Evolutionary conservation across 805 yeast species (phyloP).

Genomic region (Maudiozyma pseudohumilis): DNA sequence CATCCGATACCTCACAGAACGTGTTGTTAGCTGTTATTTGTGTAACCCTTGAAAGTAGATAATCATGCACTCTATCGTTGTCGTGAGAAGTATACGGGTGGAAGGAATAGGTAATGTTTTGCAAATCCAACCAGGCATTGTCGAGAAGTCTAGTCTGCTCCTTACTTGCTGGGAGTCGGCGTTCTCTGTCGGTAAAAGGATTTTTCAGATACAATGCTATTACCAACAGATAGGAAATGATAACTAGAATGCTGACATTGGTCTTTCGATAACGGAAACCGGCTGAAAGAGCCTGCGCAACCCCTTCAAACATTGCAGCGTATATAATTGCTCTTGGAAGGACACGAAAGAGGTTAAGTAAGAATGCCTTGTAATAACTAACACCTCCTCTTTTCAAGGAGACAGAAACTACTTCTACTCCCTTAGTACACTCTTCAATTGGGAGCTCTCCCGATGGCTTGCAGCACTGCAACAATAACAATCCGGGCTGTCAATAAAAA

Average conservation of each 20-base stretch:
- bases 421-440: no score
- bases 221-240: conserved; percentile 37
- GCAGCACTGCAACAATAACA: no score
- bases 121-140: conserved; percentile 61
- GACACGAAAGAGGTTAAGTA: no score
- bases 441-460: no score
- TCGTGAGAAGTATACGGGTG: conserved; percentile 77
- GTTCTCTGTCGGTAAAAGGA: conserved; percentile 9
- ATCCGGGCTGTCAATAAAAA: no score
- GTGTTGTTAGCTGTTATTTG: conserved; percentile 22
- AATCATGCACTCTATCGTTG: conserved; percentile 69
- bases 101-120: conserved; percentile 49
- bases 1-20: conserved; percentile 31
- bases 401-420: no score
- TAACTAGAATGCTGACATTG: conserved; percentile 47
- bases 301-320: not conserved
- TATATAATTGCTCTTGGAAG: no score
- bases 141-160: conserved; percentile 31
- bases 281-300: conserved; percentile 32
- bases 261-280: conserved; percentile 67
- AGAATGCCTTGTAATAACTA: no score
- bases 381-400: no score
- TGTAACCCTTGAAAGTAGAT: conserved; percentile 38
- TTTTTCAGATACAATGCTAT: conserved; percentile 30
- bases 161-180: conserved; percentile 23